Evolutionary conservation across 176 grass and related monocot genomes (phyloP).

Genomic region (Pontederia crassipes): DNA sequence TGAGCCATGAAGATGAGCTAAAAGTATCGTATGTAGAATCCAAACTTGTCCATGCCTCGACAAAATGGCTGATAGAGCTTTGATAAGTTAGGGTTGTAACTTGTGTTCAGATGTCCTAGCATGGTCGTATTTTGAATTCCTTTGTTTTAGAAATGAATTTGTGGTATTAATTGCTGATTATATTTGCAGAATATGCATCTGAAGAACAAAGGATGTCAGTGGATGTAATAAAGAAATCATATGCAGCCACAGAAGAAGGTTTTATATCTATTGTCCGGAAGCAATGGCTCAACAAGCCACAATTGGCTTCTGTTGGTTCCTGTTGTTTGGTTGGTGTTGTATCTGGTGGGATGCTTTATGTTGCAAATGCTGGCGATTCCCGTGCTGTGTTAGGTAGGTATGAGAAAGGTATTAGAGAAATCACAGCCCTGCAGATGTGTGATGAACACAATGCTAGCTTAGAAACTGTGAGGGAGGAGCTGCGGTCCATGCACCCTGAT

Average conservation of each 20-base stretch:
- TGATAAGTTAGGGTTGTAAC: not conserved
- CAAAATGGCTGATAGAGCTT: too few relatives aligned
- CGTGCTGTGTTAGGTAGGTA: slow-evolving; percentile 46
- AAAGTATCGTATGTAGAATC: too few relatives aligned
- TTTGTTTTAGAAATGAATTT: not conserved
- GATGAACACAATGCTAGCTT: slow-evolving; percentile 46
- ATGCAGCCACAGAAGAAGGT: slow-evolving; percentile 47
- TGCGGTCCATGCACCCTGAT: slow-evolving; percentile 36
- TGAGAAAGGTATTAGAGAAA: slow-evolving; percentile 24
- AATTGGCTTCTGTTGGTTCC: slow-evolving; percentile 46
- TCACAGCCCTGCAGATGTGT: slow-evolving; percentile 39
- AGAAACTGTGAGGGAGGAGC: slow-evolving; percentile 40
- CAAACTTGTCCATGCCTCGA: too few relatives aligned
- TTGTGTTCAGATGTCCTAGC: not conserved
- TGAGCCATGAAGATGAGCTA: too few relatives aligned
- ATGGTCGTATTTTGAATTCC: not conserved
- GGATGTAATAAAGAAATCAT: slow-evolving; percentile 42
- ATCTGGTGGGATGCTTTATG: slow-evolving; percentile 37
- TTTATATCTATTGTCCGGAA: slow-evolving; percentile 57
- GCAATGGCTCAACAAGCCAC: slow-evolving; percentile 42
- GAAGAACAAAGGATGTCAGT: slow-evolving; percentile 35
- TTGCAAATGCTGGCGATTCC: slow-evolving; percentile 57
- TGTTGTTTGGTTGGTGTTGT: slow-evolving; percentile 55
- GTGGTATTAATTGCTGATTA: not conserved
- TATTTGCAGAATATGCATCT: slow-evolving; percentile 34